Conservation (phyloP, 2,329 filamentous ascomycete genomes). For the Gnomoniopsis smithogilvyi region DNA sequence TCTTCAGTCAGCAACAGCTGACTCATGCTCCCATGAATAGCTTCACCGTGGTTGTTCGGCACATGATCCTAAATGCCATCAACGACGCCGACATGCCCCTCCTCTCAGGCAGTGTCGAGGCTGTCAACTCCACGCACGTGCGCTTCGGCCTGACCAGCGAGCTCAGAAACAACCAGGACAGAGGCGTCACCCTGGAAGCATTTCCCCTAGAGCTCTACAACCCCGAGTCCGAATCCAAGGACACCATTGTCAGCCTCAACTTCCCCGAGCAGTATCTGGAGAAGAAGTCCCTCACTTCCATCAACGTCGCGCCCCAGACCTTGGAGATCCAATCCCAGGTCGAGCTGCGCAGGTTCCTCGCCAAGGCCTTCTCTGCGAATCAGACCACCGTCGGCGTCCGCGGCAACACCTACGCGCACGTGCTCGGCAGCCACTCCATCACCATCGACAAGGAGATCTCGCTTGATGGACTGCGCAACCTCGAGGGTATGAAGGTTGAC, state of each 20-base stretch:
- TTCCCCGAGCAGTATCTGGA: conserved; percentile 31
- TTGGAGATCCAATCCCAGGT: conserved; percentile 34
- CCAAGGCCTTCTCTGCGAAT: conserved; percentile 35
- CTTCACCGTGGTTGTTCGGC: conserved; percentile 43
- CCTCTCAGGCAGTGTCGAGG: conserved; percentile 31
- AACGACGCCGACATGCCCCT: conserved; percentile 38
- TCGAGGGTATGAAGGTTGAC: conserved; percentile 34
- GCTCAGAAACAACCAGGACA: conserved; percentile 35
- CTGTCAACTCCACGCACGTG: conserved; percentile 30
- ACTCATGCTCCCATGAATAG: conserved; percentile 25
- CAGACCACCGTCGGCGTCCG: conserved; percentile 34
- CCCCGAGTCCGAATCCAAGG: conserved; percentile 27
- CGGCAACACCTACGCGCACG: conserved; percentile 33
- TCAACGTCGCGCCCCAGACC: conserved; percentile 32
- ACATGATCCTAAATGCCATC: conserved; percentile 43
- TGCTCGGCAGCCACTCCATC: conserved; percentile 34
- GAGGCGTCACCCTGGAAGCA: conserved; percentile 30
- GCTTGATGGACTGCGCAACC: conserved; percentile 35
- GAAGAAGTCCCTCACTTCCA: conserved; percentile 34
- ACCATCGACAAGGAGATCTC: conserved; percentile 39
- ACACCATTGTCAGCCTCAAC: conserved; percentile 25
- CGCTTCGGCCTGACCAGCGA: conserved; percentile 34
- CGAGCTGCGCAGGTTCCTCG: conserved; percentile 38
- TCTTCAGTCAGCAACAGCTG: conserved; percentile 13
- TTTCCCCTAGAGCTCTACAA: conserved; percentile 39